Evolutionary conservation across 257 asterid genomes (phyloP).

Genomic region (Petunia secreta): DNA sequence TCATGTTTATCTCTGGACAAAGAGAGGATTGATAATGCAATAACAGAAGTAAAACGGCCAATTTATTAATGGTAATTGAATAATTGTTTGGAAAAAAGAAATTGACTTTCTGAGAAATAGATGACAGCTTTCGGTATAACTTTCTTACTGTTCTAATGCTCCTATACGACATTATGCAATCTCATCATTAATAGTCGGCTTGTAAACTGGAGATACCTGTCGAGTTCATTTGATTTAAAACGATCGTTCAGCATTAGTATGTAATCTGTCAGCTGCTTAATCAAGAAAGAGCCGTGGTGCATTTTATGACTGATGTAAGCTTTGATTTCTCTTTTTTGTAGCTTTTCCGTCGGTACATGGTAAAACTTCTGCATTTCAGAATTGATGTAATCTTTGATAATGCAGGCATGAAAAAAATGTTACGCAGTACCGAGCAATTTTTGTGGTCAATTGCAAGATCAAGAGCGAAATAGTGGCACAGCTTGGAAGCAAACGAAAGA

Average conservation of each 20-base stretch:
- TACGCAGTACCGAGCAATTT: slow-evolving; percentile 82
- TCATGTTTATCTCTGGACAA: not conserved
- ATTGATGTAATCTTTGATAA: slow-evolving; percentile 15
- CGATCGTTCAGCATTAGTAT: not conserved
- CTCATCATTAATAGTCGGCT: not conserved
- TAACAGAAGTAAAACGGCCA: not conserved
- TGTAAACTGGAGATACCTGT: not conserved
- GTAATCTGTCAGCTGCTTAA: not conserved
- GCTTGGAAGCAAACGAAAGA: slow-evolving; percentile 70
- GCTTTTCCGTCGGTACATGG: not conserved
- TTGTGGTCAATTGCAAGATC: slow-evolving; percentile 80
- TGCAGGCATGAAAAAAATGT: slow-evolving; percentile 80
- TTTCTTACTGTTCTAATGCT: not conserved
- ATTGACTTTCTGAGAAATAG: not conserved
- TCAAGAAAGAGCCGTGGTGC: not conserved
- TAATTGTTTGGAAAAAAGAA: not conserved
- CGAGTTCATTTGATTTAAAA: not conserved
- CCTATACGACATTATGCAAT: not conserved
- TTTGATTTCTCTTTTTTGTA: not conserved
- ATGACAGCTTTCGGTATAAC: not conserved
- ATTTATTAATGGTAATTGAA: not conserved
- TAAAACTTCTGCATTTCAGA: not conserved
- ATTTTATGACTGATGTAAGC: not conserved
- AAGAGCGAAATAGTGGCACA: slow-evolving; percentile 42
- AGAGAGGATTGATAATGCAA: not conserved